Base-by-base conservation (phyloP, 2,329 filamentous ascomycete genomes). In the Alternaria sp. region DNA sequence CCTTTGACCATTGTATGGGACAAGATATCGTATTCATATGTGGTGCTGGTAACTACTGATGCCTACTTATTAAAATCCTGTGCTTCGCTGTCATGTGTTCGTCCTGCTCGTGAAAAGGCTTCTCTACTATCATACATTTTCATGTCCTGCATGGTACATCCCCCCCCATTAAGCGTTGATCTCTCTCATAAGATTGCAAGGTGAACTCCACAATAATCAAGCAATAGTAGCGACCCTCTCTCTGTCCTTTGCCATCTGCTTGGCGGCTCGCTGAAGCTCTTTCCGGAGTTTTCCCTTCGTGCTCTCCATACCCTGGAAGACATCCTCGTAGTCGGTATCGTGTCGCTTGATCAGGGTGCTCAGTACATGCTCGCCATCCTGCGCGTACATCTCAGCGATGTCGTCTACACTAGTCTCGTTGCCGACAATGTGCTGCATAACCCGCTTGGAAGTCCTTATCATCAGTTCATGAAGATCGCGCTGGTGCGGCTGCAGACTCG, bases 381-480 rank as follows among this genome's bases (percentile, higher is more conserved):
- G 71, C 36, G 75, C 77, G 66, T 83, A 87, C 23, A 79, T 80
- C 8, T 81, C 76, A 5, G 85, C 69, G 25, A 85, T 81, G 26
- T 82, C 77, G 5, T 71, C 73, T 25, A 85, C 77, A 1, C 81
- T 81, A 5, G 77, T 78, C 67, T 85, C 84, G 47, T 82, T 80
- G n/a, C 82, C 78, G 9, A 84, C 76, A 17, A 87, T 78, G 59
- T 85, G 80, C 2, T 72, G 79, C 9, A 83, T 69, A 10, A 87
- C 77, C 17, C 76, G 76, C 75, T 85, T 73, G 4, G 80, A 80
- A 4, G 81, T 75, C n/a, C 75, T 74, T 21, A 80, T 71, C 23
- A 84, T 69, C 36, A 77, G 71, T 15, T 81, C 78, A 43, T 79
- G 74, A 6, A 83, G 62, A 40, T 73, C 71, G 28, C 74, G 74